Conservation (phyloP, 192 early-diverging fungal genomes). For the Backusella parvicylindrica region DNA sequence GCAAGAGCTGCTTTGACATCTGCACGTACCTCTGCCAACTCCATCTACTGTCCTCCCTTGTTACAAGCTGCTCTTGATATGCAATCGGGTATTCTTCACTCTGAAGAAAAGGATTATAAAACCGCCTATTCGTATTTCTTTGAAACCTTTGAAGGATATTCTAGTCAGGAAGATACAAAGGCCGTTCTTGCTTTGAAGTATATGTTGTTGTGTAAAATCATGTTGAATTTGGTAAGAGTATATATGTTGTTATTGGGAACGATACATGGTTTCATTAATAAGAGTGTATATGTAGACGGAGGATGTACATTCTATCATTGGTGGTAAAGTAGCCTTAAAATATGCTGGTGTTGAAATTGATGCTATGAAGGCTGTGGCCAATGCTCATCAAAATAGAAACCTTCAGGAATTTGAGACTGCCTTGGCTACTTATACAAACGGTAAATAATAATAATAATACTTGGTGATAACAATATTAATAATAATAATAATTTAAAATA, state of each 20-base stretch:
- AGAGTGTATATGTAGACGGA: conserved; percentile 60
- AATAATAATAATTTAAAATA: neutral
- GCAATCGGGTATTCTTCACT: conserved; percentile 96
- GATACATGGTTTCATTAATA: neutral
- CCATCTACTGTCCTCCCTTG: conserved; percentile 96
- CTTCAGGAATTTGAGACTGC: conserved; percentile 94
- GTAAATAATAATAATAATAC: conserved; percentile 36
- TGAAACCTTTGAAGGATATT: conserved; percentile 93
- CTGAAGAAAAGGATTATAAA: conserved; percentile 99
- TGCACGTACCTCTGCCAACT: conserved; percentile 94
- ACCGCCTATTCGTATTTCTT: conserved; percentile 99
- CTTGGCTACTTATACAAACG: conserved; percentile 79
- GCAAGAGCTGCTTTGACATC: conserved; percentile 93
- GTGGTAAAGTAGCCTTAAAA: conserved; percentile 86
- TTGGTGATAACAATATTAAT: neutral
- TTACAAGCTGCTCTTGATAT: conserved; percentile 95
- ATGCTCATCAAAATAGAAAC: conserved; percentile 96
- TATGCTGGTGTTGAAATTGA: conserved; percentile 88
- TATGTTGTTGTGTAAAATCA: conserved; percentile 99
- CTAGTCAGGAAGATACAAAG: conserved; percentile 81
- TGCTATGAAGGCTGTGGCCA: conserved; percentile 92
- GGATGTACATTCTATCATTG: conserved; percentile 88
- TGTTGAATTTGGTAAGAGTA: conserved; percentile 86
- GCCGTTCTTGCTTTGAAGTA: conserved; percentile 94
- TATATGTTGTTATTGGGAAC: neutral